Evolutionary conservation across 1,284 basidiomycete genomes (phyloP).

Genomic region (Rhizoctonia solani): DNA sequence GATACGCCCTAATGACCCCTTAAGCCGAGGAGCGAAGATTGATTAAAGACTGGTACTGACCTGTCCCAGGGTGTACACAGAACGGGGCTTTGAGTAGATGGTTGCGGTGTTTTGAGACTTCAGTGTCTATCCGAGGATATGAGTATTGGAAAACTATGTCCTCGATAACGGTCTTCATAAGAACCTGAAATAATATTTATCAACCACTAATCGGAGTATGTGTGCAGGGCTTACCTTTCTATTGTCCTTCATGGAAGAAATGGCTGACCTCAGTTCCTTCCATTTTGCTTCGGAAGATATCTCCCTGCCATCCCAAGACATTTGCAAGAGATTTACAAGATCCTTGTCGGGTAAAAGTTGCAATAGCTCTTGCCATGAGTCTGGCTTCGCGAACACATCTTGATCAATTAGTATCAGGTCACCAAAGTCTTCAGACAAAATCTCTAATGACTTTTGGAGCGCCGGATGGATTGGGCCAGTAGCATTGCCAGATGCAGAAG

Average conservation of each 20-base stretch:
- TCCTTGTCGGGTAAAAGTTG: constrained; percentile 71
- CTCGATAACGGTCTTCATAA: constrained; percentile 60
- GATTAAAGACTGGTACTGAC: constrained; percentile 41
- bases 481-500: constrained; percentile 42
- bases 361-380: constrained; percentile 77
- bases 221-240: too few relatives aligned
- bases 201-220: too few relatives aligned
- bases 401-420: constrained; percentile 83
- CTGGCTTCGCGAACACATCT: constrained; percentile 74
- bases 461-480: constrained; percentile 67
- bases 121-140: constrained; percentile 94
- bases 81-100: constrained; percentile 98
- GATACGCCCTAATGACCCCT: constrained; percentile 65
- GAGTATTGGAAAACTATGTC: constrained; percentile 94
- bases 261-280: constrained; percentile 57
- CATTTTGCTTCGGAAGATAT: constrained; percentile 57
- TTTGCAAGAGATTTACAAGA: constrained; percentile 41
- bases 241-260: background rate
- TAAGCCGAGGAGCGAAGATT: background rate
- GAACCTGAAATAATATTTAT: background rate
- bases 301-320: background rate
- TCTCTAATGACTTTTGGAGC: constrained; percentile 58
- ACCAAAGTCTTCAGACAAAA: constrained; percentile 62
- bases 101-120: constrained; percentile 96
- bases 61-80: constrained; percentile 93